These are phyloP conservation scores for Coprinopsis cinerea DNA, from an alignment of 768 basidiomycete genomes.

Conservation along the genomic window DNA sequence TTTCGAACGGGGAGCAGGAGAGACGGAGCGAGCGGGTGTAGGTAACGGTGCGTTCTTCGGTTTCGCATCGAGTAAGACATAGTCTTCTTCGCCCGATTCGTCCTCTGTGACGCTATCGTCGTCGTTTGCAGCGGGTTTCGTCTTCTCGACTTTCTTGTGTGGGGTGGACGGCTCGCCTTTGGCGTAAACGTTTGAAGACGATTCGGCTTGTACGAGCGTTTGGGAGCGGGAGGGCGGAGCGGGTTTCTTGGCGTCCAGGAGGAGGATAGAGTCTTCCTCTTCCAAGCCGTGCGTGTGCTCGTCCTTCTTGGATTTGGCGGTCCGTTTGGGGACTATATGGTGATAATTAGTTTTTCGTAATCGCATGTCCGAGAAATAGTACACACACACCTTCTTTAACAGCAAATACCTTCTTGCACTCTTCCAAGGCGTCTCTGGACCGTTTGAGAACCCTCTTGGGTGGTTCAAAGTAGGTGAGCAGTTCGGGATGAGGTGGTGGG, in stretches of 20 bases:
- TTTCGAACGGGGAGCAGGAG: conserved; percentile 15
- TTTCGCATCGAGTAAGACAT: conserved; percentile 24
- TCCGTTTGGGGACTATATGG: conserved; percentile 59
- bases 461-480: conserved; percentile 78
- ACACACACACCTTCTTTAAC: conserved; percentile 62
- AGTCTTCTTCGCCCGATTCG: conserved; percentile 25
- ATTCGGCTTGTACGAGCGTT: conserved; percentile 1
- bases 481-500: conserved; percentile 79
- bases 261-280: conserved; percentile 53
- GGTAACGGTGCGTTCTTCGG: conserved; percentile 31
- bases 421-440: conserved; percentile 48
- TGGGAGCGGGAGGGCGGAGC: conserved; percentile 12
- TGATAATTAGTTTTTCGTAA: neutral
- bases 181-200: conserved; percentile 9
- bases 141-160: conserved; percentile 25
- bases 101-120: conserved; percentile 52
- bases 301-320: conserved; percentile 50
- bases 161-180: conserved; percentile 5
- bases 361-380: neutral
- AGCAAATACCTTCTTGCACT: conserved; percentile 62
- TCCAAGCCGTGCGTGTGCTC: conserved; percentile 57
- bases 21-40: conserved; percentile 50
- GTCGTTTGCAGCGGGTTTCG: conserved; percentile 27
- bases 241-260: conserved; percentile 41
- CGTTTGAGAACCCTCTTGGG: conserved; percentile 64